Evolutionary conservation across 2,329 filamentous ascomycete genomes (phyloP), one percentile per base, ranked within the genome.

Genomic region (Colletotrichum orbiculare): DNA sequence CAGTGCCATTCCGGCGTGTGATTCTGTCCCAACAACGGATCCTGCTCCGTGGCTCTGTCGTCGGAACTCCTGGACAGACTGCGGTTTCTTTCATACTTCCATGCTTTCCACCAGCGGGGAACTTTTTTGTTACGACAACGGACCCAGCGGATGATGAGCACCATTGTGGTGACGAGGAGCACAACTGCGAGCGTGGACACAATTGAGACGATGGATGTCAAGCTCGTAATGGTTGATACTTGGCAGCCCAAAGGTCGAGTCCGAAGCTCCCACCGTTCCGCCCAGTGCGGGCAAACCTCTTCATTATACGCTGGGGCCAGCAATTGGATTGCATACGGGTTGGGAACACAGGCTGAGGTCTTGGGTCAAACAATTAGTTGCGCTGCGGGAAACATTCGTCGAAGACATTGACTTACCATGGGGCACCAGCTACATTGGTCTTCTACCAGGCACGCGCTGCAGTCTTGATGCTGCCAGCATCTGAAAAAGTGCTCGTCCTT

Each of bases 271-370:
- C 79, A 82, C 15, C 78, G 70, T 72, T 77, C 75, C 15, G 60
- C 64, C 60, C 76, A 41, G 90, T 85, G 77, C 7, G 85, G 86
- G 67, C 85, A 88, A 9, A 86, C 76, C 54, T 82, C 73, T 45
- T 81, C 75, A 60, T 86, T 76, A 69, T 78, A 82, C 2, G 82
- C 79, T 2, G 85, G 85, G 2, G 84, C 84, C 13, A 87, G 74
- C 37, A 84, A 70, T 1, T 79, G 82, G 9, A 85, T 71, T 0
- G 67, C 59, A 61, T 81, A 73, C 13, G 76, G 73, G 66, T 86
- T 87, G 25, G 85, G 85, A 2, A 87, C 81, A 71, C 85, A 88
- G 0, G 82, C 80, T 73, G 80, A 83, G 5, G 84, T 83, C 84
- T 86, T 60, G 49, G 33, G 57, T 33, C 7, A 11, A 43, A 42